phyloP scores from a whole-genome alignment of 352 stramenopile species.

The Phytophthora tubulina region DNA sequence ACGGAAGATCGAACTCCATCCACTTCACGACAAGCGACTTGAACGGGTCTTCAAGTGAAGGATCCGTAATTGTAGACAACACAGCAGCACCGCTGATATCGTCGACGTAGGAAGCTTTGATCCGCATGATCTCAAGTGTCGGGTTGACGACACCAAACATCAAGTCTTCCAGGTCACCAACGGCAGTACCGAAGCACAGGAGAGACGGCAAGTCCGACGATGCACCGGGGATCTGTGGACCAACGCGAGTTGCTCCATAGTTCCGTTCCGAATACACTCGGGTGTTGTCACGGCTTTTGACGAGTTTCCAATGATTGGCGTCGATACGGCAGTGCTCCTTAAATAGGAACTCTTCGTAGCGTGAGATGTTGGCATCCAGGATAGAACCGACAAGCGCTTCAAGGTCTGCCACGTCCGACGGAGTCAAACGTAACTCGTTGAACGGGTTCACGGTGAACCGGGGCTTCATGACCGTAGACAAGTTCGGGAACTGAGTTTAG shows the following conservation, averaged over 20 bases:
- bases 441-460: conserved; percentile 50
- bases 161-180: conserved; percentile 56
- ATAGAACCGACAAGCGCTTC: conserved; percentile 39
- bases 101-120: conserved; percentile 60
- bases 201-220: conserved; percentile 40
- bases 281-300: conserved; percentile 44
- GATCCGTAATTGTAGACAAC: conserved; percentile 44
- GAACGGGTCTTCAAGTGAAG: conserved; percentile 58
- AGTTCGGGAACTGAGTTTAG: neutral
- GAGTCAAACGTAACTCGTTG: conserved; percentile 37
- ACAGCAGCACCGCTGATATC: conserved; percentile 59
- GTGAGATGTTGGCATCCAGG: conserved; percentile 39
- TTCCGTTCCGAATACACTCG: conserved; percentile 41
- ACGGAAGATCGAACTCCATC: conserved; percentile 46
- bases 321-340: conserved; percentile 43
- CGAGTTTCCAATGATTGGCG: conserved; percentile 41
- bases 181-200: conserved; percentile 45
- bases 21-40: conserved; percentile 69
- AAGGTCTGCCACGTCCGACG: conserved; percentile 39
- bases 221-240: conserved; percentile 22
- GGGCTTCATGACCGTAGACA: conserved; percentile 32
- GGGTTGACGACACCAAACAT: conserved; percentile 67
- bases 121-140: conserved; percentile 55
- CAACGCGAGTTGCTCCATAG: conserved; percentile 27
- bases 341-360: conserved; percentile 47